Evolutionary conservation across 202 grass and related monocot genomes (phyloP), one percentile per base, ranked within the genome.

Genomic region (Cymbopogon flexuosus): DNA sequence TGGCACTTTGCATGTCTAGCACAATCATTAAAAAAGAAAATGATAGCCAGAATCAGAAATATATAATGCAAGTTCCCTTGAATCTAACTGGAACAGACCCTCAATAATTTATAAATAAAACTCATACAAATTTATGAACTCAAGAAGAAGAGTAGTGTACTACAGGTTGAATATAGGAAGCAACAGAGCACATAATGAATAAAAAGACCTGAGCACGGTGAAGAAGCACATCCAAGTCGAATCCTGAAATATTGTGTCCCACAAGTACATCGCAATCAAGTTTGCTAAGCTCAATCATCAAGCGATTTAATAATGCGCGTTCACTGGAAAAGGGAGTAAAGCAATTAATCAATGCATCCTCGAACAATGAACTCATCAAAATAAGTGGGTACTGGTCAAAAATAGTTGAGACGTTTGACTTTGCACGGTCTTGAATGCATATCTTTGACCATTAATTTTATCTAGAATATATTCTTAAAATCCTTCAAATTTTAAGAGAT

Each of bases 191-290:
- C 73, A 21, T 65, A 59, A 86, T 70, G 37, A n/a, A 59, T 2
- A 65, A 40, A 78, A 73, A 79, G 56, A 98, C 95, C 95, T 98
- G 95, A 86, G 90, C 86, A 86, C 96, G 88, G 71, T 96, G 92
- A 65, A 99, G 85, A 87, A 99, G 88, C 73, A 99, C 85, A 80
- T 99, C 96, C 85, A 99, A 83, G 74, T 99, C 96, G 10, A 99
- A 99, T 79, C 96, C 92, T 1, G 96, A 99, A 85, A 99, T 99
- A 51, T 99, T 99, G 68, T 99, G 96, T 30, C 96, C 96, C 86
- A 99, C 96, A 83, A 99, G 92, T 76, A 99, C 82, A 3, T 99
- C 96, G 12, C 88, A 89, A 75, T 99, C 96, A 86, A 99, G 83
- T 86, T 99, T 99, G 70, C 85, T 84, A 77, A 99, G 89, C 83